phyloP scores from a whole-genome alignment of 2,329 filamentous ascomycete species.

The Colletotrichum siamense region DNA sequence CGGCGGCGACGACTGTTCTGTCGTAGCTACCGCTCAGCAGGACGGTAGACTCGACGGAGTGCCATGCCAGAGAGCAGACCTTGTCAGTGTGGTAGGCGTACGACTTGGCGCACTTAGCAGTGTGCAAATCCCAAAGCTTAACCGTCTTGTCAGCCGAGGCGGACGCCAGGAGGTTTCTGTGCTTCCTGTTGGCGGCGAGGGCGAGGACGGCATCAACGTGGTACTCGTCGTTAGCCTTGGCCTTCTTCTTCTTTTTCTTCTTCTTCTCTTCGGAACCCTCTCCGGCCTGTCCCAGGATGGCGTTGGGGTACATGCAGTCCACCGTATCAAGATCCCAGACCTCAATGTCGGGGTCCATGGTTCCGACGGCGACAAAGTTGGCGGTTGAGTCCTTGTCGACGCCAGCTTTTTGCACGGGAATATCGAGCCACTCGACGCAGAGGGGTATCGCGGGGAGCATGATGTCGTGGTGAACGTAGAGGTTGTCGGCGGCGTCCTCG shows the following conservation, averaged over 20 bases:
- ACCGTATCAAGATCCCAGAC: constrained; percentile 97
- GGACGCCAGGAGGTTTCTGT: constrained; percentile 92
- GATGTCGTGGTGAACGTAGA: constrained; percentile 99
- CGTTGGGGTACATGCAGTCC: constrained; percentile 98
- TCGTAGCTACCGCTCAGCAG: constrained; percentile 95
- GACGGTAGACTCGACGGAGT: constrained; percentile 84
- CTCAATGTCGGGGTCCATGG: constrained; percentile 98
- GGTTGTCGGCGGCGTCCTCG: constrained; percentile 92
- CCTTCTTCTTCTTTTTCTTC: constrained; percentile 92
- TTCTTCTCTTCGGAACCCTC: constrained; percentile 62
- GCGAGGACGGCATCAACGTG: constrained; percentile 94
- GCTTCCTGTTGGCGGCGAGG: constrained; percentile 88
- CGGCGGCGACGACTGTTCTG: constrained; percentile 89
- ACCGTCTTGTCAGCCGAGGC: constrained; percentile 96
- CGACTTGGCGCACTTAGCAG: constrained; percentile 90
- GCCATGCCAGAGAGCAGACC: constrained; percentile 95
- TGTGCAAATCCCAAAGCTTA: constrained; percentile 97
- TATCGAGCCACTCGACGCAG: constrained; percentile 93
- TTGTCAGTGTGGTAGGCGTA: constrained; percentile 98
- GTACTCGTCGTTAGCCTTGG: constrained; percentile 85
- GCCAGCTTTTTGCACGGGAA: constrained; percentile 78
- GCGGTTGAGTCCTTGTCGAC: constrained; percentile 70
- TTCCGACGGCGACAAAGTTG: constrained; percentile 94
- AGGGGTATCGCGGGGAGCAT: constrained; percentile 98
- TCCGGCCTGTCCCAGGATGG: constrained; percentile 82